phyloP scores from a whole-genome alignment of 345 rosid genomes.

The Abelmoschus esculentus region DNA sequence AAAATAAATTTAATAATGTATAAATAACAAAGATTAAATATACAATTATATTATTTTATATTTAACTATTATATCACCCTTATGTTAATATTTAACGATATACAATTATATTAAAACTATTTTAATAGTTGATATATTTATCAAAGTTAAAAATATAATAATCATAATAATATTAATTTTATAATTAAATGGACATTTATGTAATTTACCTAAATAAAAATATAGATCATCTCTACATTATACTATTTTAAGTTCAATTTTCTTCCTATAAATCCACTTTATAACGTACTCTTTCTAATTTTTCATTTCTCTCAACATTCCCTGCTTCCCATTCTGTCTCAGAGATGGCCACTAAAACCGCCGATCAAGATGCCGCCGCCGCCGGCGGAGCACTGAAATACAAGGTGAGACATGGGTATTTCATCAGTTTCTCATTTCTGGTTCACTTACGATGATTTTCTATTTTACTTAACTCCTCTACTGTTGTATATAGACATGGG shows the following conservation, averaged over 20 bases:
- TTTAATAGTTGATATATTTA: no score
- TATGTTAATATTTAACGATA: no score
- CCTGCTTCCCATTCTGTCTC: neutral
- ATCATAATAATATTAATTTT: no score
- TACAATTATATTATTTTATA: no score
- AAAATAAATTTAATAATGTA: no score
- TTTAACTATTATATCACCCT: no score
- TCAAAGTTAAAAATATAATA: no score
- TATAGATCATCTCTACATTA: no score
- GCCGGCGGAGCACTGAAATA: conserved; percentile 34
- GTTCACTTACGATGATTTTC: neutral
- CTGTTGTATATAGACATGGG: conserved; percentile 45
- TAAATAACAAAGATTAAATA: no score
- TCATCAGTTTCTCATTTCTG: neutral
- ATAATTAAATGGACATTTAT: no score
- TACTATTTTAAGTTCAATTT: neutral
- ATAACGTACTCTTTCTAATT: neutral
- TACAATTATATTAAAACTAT: no score
- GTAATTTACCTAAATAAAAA: no score
- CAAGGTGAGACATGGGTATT: conserved; percentile 24
- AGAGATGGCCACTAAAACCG: conserved; percentile 33
- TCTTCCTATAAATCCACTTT: neutral
- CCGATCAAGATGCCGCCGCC: conserved; percentile 22
- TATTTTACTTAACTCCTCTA: neutral
- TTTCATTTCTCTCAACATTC: neutral